Percentiles rank a stretch among this genome's conserved stretches.
Conservation (phyloP, 1,284 basidiomycete species). For the Prillingera fragicola region DNA sequence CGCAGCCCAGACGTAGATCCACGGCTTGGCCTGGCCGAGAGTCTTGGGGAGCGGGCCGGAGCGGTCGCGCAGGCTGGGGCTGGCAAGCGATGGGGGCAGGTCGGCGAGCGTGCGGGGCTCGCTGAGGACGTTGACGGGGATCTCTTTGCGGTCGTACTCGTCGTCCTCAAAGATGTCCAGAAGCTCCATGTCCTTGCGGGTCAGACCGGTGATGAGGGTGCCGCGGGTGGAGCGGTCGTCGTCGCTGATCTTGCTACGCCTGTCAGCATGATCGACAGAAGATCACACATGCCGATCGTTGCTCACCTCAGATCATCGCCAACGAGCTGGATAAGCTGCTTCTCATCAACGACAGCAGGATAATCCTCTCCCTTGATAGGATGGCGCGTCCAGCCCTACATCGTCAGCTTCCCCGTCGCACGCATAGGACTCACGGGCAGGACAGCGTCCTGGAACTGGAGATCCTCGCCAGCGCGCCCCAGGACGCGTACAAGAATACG, state of each 20-base stretch:
- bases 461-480: constrained; percentile 54
- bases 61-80: constrained; percentile 24
- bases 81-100: constrained; percentile 45
- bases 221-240: constrained; percentile 62
- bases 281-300: too few relatives aligned
- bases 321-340: constrained; percentile 18
- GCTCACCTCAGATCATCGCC: constrained; percentile 3
- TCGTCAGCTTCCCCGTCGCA: constrained; percentile 4
- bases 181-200: constrained; percentile 55
- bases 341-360: constrained; percentile 60
- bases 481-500: constrained; percentile 62
- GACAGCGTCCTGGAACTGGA: constrained; percentile 57
- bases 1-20: constrained; percentile 67
- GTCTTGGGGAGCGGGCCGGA: constrained; percentile 5
- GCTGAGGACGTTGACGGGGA: constrained; percentile 51
- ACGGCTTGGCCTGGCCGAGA: constrained; percentile 40
- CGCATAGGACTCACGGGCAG: constrained; percentile 46
- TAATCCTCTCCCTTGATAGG: constrained; percentile 63
- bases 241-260: constrained; percentile 20
- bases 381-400: constrained; percentile 73
- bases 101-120: constrained; percentile 25
- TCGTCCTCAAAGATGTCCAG: constrained; percentile 75
- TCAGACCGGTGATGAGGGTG: constrained; percentile 63
- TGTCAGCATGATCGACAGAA: constrained; percentile 23
- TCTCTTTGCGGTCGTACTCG: constrained; percentile 63